Evolutionary conservation across 2,329 filamentous ascomycete species (phyloP).

Genomic region (Penicillium sp.): DNA sequence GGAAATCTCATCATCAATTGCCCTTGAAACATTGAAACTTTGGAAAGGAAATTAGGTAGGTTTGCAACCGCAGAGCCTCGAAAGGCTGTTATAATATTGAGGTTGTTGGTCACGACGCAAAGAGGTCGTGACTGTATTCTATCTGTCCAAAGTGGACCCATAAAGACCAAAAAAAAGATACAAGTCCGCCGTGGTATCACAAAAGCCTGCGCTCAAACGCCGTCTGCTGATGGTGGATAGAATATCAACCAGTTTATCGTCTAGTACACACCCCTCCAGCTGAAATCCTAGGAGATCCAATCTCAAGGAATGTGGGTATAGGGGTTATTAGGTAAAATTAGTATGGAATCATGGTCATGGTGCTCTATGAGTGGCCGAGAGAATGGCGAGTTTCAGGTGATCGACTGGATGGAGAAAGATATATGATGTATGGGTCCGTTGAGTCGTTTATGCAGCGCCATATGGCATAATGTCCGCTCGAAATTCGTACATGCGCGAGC

Average conservation of each 20-base stretch:
- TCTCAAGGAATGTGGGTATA: not conserved
- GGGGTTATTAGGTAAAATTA: not conserved
- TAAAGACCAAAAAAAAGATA: constrained; percentile 2
- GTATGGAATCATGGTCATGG: constrained; percentile 8
- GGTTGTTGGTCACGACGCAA: not conserved
- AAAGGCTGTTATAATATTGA: not conserved
- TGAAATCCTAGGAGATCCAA: not conserved
- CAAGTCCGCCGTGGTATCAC: constrained; percentile 12
- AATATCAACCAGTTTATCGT: not conserved
- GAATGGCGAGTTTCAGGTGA: not conserved
- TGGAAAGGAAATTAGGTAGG: too few species aligned
- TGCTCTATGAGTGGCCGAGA: constrained; percentile 2
- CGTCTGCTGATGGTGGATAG: not conserved
- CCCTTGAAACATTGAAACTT: too few species aligned
- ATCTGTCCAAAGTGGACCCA: not conserved
- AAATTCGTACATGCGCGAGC: constrained; percentile 28
- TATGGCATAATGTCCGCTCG: constrained; percentile 3
- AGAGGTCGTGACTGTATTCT: not conserved
- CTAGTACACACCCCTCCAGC: not conserved
- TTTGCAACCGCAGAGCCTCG: too few species aligned
- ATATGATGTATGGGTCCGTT: not conserved
- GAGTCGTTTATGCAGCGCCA: constrained; percentile 1
- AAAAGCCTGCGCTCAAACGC: constrained; percentile 6
- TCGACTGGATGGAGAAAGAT: not conserved
- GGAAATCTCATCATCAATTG: too few species aligned